Evolutionary conservation across 805 yeast genomes (phyloP), one percentile per base, ranked within the genome.

Genomic region (Lachancea quebecensis): DNA sequence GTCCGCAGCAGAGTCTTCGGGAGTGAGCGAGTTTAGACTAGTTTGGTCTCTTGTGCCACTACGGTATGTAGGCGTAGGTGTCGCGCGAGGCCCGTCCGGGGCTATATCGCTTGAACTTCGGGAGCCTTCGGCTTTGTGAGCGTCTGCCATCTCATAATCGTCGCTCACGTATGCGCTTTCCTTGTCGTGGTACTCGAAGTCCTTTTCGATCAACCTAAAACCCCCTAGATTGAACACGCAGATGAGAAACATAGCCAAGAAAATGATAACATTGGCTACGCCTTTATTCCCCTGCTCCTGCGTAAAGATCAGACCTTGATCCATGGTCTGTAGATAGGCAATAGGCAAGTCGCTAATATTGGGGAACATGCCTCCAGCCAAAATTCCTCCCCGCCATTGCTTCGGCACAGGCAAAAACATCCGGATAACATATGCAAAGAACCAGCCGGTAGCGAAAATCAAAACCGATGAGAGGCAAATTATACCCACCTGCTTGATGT

Each of bases 241-340:
- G 35, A 81, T 62, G 46, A 79, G 66, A 64, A 84, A 86, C 30
- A 82, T 72, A 2, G 87, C 82, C 38, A 82, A 69, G 54, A 83
- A 85, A 30, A 89, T 81, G 56, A 89, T 82, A 16, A 85, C 82
- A 63, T 84, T 86, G 0, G 96, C 93, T 21, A 84, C 82, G 21
- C 96, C 97, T 53, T 75, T 74, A 44, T 78, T 72, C 32, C 86
- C 87, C 49, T 85, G 79, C 3, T 64, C 74, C 12, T 69, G 55
- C 0, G 81, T 68, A 54, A 89, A 81, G 6, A 74, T 67, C 1
- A 77, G 69, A 1, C 87, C 78, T 12, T 77, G 72, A 38, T 85
- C 75, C 62, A 83, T 68, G 1, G 85, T 82, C 54, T 82, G 87
- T 40, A 84, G 55, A 56, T 82, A 83, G 0, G 91, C 90, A 51